Evolutionary conservation across 2,329 filamentous ascomycete genomes (phyloP), one percentile per base, ranked within the genome.

Genomic region (Didymella pinodella): DNA sequence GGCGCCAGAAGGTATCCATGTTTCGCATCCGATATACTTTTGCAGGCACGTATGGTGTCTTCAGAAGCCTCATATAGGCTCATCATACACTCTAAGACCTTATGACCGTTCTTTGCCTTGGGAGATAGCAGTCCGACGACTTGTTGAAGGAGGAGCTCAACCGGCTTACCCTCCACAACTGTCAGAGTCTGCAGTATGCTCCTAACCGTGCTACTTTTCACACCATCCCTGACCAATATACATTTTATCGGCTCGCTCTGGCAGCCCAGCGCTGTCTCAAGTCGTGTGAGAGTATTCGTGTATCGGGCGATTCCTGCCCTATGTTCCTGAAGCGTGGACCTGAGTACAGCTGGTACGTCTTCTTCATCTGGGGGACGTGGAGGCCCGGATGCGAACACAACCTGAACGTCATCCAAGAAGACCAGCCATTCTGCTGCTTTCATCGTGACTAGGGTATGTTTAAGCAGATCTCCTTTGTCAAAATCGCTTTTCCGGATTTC

Each of bases 11-110:
- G 22, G n/a, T 57, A 54, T 3, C 62, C 65, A 47, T 58, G 36
- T n/a, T 61, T 64, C 1, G 63, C 64, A 20, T 72, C 65, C 58
- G 64, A 65, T n/a, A 74, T 62, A 22, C 64, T 63, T n/a, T 65
- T 44, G 40, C 68, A 75, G 7, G 56, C 56, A 20, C 67, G 62
- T 14, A 63, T 45, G 8, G 65, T 64, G 22, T 67, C 59, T 4
- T 55, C 7, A 11, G 64, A 61, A 4, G 64, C 64, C 8, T 44
- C 29, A 12, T 55, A 28, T 2, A 76, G 44, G 8, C 49, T 18
- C 10, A 40, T 16, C 3, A 70, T 29, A 31, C 62, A 69, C 1
- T 62, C 57, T 16, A 60, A 51, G 25, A 74, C 45, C 5, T 67
- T 56, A n/a, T 26, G 32, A 2, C 43, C 54, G 44, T 70, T 68